Evolutionary conservation across 148 eudicot genomes (phyloP), one percentile per base, ranked within the genome.

Genomic region (Nyssa sinensis): DNA sequence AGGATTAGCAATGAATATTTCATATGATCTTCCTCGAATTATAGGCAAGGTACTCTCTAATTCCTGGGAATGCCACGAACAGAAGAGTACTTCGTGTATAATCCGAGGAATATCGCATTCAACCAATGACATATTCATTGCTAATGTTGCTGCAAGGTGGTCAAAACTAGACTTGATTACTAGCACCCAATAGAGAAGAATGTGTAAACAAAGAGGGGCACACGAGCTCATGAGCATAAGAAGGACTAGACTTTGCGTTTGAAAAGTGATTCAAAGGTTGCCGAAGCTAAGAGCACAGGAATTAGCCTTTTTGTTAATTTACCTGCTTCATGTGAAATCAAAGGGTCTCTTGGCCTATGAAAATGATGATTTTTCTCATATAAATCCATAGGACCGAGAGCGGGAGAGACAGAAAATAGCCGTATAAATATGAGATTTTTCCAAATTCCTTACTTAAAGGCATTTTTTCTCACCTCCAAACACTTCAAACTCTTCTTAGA

Each of bases 371-470:
- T 37, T 74, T 79, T 4, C 80, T 91, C 80, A 87, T 80, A 72
- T 85, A 68, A 17, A 81, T 81, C 98, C 98, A 93, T 28, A 91
- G 53, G 30, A 88, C 1, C 3, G 97, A 82, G 49, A 93, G 55
- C 12, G 98, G 98, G n/a, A 93, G 75, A 90, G 90, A 49, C 82
- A 94, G 58, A 91, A 76, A 65, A 94, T 90, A 3, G 93, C 93
- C 3, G 94, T 90, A 86, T 90, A 88, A 17, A 87, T 88, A 68
- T 86, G 90, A 27, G 90, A n/a, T n/a, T n/a, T n/a, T 94, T 73
- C 97, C 98, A n/a, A 91, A 57, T 72, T 88, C 91, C 59, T 80
- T 67, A n/a, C n/a, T n/a, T n/a, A n/a, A n/a, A n/a, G n/a, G n/a
- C n/a, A n/a, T n/a, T n/a, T n/a, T n/a, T n/a, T n/a, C n/a, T n/a